Conservation (phyloP, 805 yeast genomes). For the Isabelozyma rhagii region DNA sequence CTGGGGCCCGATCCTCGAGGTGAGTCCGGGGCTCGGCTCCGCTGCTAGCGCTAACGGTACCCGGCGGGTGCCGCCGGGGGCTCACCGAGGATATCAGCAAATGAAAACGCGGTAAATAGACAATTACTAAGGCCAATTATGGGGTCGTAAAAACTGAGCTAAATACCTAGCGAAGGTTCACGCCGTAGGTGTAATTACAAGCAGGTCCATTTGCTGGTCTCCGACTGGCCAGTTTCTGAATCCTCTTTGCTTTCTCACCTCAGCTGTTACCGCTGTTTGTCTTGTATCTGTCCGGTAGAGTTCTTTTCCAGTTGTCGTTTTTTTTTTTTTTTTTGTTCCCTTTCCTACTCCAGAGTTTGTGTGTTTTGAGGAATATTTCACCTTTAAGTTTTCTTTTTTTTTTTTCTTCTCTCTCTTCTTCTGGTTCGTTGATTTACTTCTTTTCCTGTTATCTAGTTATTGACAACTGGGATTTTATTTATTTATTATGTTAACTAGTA, state of each 20-base stretch:
- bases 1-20: too few relatives aligned
- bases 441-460: background rate
- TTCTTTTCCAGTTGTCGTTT: too few relatives aligned
- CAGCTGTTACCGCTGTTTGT: too few relatives aligned
- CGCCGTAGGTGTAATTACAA: background rate
- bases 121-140: background rate
- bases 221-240: background rate
- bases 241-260: too few relatives aligned
- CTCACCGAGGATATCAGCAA: background rate
- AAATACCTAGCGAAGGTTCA: background rate
- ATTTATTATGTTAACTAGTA: background rate
- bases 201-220: background rate
- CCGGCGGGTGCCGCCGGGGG: background rate
- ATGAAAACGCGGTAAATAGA: background rate
- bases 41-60: background rate
- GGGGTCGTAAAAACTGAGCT: background rate
- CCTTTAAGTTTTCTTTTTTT: too few relatives aligned
- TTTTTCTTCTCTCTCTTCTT: background rate
- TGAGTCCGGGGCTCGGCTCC: background rate
- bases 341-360: background rate
- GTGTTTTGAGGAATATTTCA: background rate
- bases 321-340: too few relatives aligned
- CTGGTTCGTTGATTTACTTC: too few relatives aligned
- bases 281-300: too few relatives aligned
- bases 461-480: background rate